A percentile compares a stretch with the other conserved stretches of the same genome.
phyloP scores from a whole-genome alignment of 768 basidiomycete genomes.

The Saitozyma sp. region DNA sequence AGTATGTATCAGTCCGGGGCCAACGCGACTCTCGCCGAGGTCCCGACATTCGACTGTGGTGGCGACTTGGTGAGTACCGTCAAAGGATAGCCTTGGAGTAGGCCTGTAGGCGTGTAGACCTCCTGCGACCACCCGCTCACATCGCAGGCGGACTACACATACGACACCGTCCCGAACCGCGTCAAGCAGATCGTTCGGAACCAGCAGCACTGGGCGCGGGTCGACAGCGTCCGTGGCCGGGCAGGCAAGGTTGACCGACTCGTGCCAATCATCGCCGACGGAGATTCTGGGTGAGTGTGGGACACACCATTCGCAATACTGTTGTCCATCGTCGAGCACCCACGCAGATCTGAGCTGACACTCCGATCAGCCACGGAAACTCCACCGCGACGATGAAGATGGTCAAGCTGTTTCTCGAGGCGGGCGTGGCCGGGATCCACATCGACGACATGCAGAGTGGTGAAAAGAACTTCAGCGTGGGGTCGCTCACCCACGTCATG shows the following conservation, averaged over 20 bases:
- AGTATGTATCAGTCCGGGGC: no score
- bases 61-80: no score
- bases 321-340: no score
- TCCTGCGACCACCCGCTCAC: no score
- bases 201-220: conserved; percentile 83
- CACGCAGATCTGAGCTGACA: no score
- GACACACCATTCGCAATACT: no score
- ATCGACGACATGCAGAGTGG: conserved; percentile 84
- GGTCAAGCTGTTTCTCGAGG: conserved; percentile 90
- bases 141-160: conserved; percentile 74
- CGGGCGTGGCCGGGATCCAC: conserved; percentile 88
- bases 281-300: conserved; percentile 76
- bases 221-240: conserved; percentile 1
- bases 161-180: conserved; percentile 94
- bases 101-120: no score
- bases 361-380: conserved; percentile 73
- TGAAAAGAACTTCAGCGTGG: conserved; percentile 76
- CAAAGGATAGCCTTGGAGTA: no score
- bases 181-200: conserved; percentile 88
- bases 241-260: conserved; percentile 67
- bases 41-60: no score
- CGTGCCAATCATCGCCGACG: conserved; percentile 90
- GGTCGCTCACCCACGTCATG: conserved; percentile 84
- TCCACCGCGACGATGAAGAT: conserved; percentile 93
- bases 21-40: no score